A percentile compares a stretch with the other conserved stretches of the same genome.
Evolutionary conservation across 441 rosid species (phyloP).

Genomic region (Gossypium davidsonii): DNA sequence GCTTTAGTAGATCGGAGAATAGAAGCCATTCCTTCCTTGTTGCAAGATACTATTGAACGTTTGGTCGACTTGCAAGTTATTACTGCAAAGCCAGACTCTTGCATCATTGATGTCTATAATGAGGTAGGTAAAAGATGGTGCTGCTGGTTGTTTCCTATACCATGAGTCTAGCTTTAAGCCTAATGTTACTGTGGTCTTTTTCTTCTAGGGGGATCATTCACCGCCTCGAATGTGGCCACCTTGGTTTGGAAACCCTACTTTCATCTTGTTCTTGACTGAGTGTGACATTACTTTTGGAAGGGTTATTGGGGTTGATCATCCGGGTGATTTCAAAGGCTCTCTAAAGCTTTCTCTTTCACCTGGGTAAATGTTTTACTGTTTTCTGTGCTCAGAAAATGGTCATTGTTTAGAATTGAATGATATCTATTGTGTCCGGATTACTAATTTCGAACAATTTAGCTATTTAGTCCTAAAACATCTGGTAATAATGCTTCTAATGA

Average conservation of each 20-base stretch:
- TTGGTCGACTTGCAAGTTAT: slow-evolving; percentile 45
- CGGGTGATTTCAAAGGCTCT: slow-evolving; percentile 76
- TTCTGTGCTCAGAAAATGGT: background rate
- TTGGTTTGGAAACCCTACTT: slow-evolving; percentile 74
- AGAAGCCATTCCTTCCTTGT: slow-evolving; percentile 66
- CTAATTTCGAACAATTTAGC: background rate
- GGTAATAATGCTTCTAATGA: background rate
- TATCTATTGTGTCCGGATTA: background rate
- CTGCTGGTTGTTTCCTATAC: slow-evolving; percentile 1
- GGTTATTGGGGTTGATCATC: slow-evolving; percentile 47
- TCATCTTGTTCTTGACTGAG: slow-evolving; percentile 64
- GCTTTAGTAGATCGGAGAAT: slow-evolving; percentile 45
- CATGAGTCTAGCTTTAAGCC: background rate
- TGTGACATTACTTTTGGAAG: slow-evolving; percentile 79
- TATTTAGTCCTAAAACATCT: background rate
- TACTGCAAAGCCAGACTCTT: slow-evolving; percentile 69
- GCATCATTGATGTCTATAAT: slow-evolving; percentile 73
- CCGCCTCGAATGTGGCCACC: slow-evolving; percentile 69
- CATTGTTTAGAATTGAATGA: background rate
- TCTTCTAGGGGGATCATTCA: slow-evolving; percentile 76
- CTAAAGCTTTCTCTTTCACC: slow-evolving; percentile 71
- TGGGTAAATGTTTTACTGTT: slow-evolving; percentile 44
- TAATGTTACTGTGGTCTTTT: background rate
- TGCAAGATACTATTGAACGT: slow-evolving; percentile 70
- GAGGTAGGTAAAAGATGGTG: slow-evolving; percentile 44